Evolutionary conservation across 345 rosid genomes (phyloP), one percentile per base, ranked within the genome.

Genomic region (Pugionium dolabratum): DNA sequence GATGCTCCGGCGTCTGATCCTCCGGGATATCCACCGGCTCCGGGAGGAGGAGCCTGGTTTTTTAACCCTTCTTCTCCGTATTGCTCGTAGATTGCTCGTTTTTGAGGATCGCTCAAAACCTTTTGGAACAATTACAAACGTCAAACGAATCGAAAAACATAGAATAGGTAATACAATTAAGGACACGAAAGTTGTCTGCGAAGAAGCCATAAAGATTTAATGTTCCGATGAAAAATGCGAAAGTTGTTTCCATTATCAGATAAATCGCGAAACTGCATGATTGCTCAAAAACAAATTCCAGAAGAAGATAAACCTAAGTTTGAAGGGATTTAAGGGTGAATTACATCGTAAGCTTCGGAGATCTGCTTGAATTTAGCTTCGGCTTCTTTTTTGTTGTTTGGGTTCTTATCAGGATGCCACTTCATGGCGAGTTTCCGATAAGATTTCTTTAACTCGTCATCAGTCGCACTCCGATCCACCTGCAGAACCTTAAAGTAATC

Each of bases 321-420:
- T 18, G 11, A 18, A 8, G 41, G 10, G 33, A 53, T 43, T 33
- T 34, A 54, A 5, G n/a, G 41, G 33, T 48, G 27, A 42, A 39
- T 9, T 31, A 72, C 95, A 83, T 90, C 95, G 70, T 90, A 90
- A 26, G 97, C 92, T 62, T 87, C 92, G 32, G 97, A 90, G 74
- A 90, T 87, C 54, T 83, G 86, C 69, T 90, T 90, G 92, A 90
- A 90, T 66, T 85, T 87, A 7, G 92, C 83, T 76, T 90, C 95
- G 25, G 97, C 97, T 1, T 81, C 86, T 33, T 84, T 86, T 66
- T 87, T 90, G 70, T 86, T 85, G 47, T 72, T 82, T 8, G 95
- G 97, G 77, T 90, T 90, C 82, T 90, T 90, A 72, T 90, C 97
- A 9, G 95, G 97, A 63, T 90, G 97, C 95, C 97, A 87, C 59